Percentiles rank a stretch among this genome's conserved stretches.
These are phyloP conservation scores for Xylaria longipes DNA, from an alignment of 495 filamentous ascomycete species.

Conservation along the genomic window DNA sequence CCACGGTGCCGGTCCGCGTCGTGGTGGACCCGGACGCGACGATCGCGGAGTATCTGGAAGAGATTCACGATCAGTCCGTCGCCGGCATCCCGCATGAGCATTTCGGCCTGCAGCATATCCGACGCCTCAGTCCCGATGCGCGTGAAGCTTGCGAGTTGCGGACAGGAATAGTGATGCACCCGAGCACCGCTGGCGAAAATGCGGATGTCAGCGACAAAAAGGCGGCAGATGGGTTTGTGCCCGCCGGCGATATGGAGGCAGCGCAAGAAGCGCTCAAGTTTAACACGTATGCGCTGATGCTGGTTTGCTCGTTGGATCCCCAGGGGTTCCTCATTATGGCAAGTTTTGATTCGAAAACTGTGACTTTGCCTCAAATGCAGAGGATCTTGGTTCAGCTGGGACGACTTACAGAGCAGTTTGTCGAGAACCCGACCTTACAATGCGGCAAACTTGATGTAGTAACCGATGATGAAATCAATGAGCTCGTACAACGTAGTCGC, in stretches of 20 bases:
- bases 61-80: constrained; percentile 60
- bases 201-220: constrained; percentile 44
- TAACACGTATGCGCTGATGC: constrained; percentile 71
- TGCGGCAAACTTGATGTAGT: constrained; percentile 40
- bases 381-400: constrained; percentile 42
- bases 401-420: constrained; percentile 40
- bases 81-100: constrained; percentile 68
- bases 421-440: constrained; percentile 34
- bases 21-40: constrained; percentile 40
- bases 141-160: constrained; percentile 67
- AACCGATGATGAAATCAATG: constrained; percentile 30
- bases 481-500: constrained; percentile 26
- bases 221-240: constrained; percentile 55
- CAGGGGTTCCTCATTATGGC: constrained; percentile 65
- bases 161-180: constrained; percentile 55
- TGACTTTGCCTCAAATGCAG: constrained; percentile 41
- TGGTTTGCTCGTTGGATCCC: constrained; percentile 63
- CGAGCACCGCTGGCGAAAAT: constrained; percentile 35
- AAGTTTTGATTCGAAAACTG: constrained; percentile 63
- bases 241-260: constrained; percentile 57
- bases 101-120: constrained; percentile 73
- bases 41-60: constrained; percentile 49
- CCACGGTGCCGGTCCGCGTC: constrained; percentile 69
- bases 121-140: constrained; percentile 64
- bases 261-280: constrained; percentile 70